Evolutionary conservation across 768 basidiomycete genomes (phyloP).

Genomic region (Rhizopogon vesiculosus): DNA sequence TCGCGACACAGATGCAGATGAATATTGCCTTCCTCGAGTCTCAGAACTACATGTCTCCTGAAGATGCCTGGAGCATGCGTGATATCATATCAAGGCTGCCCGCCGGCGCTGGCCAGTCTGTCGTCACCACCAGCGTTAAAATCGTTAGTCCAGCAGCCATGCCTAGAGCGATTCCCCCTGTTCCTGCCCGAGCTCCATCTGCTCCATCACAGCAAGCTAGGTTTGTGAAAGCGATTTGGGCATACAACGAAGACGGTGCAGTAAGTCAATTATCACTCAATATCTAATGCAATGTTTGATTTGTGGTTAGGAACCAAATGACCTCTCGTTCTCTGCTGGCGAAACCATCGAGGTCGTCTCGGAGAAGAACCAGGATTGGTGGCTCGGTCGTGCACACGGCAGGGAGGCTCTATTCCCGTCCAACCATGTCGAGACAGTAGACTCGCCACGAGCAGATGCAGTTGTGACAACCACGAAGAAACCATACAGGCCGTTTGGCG

Average conservation of each 20-base stretch:
- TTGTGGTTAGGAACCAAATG: slow-evolving; percentile 61
- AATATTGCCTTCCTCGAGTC: slow-evolving; percentile 55
- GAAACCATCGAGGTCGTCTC: slow-evolving; percentile 76
- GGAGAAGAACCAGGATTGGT: slow-evolving; percentile 86
- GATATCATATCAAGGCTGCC: slow-evolving; percentile 45
- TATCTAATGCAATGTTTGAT: slow-evolving; percentile 3
- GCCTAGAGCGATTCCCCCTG: slow-evolving; percentile 14
- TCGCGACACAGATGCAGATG: slow-evolving; percentile 51
- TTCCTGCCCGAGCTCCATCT: background rate
- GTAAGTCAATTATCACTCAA: slow-evolving; percentile 25
- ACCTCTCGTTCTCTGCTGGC: slow-evolving; percentile 71
- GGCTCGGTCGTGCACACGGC: slow-evolving; percentile 65
- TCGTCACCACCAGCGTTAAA: slow-evolving; percentile 8
- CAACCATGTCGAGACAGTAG: slow-evolving; percentile 63
- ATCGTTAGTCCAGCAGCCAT: background rate
- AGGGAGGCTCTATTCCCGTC: slow-evolving; percentile 76
- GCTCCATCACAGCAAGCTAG: slow-evolving; percentile 2
- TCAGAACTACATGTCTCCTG: slow-evolving; percentile 47
- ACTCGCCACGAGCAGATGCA: slow-evolving; percentile 1
- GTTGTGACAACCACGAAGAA: background rate
- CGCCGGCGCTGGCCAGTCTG: slow-evolving; percentile 15
- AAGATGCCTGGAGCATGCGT: slow-evolving; percentile 38
- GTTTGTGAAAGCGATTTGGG: slow-evolving; percentile 49
- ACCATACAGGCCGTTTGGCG: slow-evolving; percentile 34
- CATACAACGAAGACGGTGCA: slow-evolving; percentile 56